Percentiles rank a stretch among this genome's conserved stretches.
Conservation (phyloP, 805 yeast genomes). For the Suhomyces canberraensis region DNA sequence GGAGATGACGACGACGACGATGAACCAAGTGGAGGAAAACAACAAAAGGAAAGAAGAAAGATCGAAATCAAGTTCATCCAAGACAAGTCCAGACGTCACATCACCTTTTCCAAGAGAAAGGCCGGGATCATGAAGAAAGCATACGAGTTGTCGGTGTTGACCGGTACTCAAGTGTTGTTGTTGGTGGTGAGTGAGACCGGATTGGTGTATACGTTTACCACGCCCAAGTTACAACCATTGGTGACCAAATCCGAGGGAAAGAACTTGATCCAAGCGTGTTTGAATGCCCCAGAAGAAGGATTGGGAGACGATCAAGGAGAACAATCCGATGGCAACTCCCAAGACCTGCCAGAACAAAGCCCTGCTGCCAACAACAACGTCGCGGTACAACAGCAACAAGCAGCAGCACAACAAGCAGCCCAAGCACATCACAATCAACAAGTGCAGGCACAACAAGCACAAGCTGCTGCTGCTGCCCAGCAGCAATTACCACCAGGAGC, state of each 20-base stretch:
- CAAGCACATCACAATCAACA: slow-evolving; percentile 12
- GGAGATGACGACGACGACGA: slow-evolving; percentile 52
- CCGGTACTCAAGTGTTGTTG: slow-evolving; percentile 94
- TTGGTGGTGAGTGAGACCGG: slow-evolving; percentile 98
- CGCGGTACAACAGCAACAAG: slow-evolving; percentile 11
- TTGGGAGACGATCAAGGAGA: slow-evolving; percentile 60
- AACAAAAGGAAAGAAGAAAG: slow-evolving; percentile 68
- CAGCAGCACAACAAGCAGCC: slow-evolving; percentile 14
- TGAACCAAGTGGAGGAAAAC: slow-evolving; percentile 45
- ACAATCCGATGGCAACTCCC: slow-evolving; percentile 47
- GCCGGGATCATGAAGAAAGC: slow-evolving; percentile 99
- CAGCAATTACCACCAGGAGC: slow-evolving; percentile 37
- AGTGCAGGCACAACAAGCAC: slow-evolving; percentile 14
- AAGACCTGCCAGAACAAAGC: slow-evolving; percentile 39
- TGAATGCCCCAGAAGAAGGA: slow-evolving; percentile 92
- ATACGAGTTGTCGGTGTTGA: slow-evolving; percentile 92
- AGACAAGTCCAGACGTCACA: slow-evolving; percentile 96
- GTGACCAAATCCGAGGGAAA: slow-evolving; percentile 98
- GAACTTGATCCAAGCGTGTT: slow-evolving; percentile 92
- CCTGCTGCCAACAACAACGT: slow-evolving; percentile 20
- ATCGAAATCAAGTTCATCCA: slow-evolving; percentile 96
- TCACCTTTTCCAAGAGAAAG: slow-evolving; percentile 95
- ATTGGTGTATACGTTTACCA: slow-evolving; percentile 94
- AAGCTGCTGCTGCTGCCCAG: slow-evolving; percentile 20
- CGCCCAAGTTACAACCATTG: slow-evolving; percentile 97